Conservation (phyloP, 768 basidiomycete genomes). For the Mycena floridula region DNA sequence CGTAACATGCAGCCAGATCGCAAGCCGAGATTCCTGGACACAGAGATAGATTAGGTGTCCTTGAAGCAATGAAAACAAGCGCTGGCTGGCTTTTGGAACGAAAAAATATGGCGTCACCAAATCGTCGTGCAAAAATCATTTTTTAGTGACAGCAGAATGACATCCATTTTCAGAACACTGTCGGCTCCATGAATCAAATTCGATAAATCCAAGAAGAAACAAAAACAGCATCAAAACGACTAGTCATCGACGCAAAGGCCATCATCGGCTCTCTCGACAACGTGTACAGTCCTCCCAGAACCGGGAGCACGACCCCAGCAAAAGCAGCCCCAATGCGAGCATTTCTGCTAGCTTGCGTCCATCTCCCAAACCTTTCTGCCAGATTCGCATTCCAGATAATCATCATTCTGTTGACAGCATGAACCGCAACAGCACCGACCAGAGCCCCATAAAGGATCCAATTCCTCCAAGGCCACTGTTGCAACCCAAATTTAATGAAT, state of each 20-base stretch:
- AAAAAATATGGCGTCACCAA: too few species aligned
- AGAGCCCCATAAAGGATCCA: slow-evolving; percentile 61
- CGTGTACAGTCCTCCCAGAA: slow-evolving; percentile 48
- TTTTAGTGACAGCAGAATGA: too few species aligned
- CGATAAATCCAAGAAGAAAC: slow-evolving; percentile 32
- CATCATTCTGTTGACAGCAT: slow-evolving; percentile 55
- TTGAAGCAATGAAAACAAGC: too few species aligned
- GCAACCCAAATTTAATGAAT: slow-evolving; percentile 70
- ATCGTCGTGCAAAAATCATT: too few species aligned
- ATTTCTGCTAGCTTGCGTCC: slow-evolving; percentile 13
- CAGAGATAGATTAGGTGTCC: too few species aligned
- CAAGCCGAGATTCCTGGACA: too few species aligned
- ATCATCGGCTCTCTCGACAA: slow-evolving; percentile 54
- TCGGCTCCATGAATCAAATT: too few species aligned
- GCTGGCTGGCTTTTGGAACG: too few species aligned
- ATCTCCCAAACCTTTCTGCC: slow-evolving; percentile 17
- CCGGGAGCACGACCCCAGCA: slow-evolving; percentile 37
- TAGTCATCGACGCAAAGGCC: slow-evolving; percentile 43
- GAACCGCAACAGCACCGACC: slow-evolving; percentile 47
- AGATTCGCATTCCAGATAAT: slow-evolving; percentile 48
- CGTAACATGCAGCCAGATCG: too few species aligned
- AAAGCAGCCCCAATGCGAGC: slow-evolving; percentile 23
- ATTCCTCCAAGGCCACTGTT: slow-evolving; percentile 54
- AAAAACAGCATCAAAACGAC: slow-evolving; percentile 49
- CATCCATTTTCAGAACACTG: too few species aligned